Percentiles rank a stretch among this genome's conserved stretches.
Conservation (phyloP, 2,329 filamentous ascomycete species). For the Rutstroemia sp. region DNA sequence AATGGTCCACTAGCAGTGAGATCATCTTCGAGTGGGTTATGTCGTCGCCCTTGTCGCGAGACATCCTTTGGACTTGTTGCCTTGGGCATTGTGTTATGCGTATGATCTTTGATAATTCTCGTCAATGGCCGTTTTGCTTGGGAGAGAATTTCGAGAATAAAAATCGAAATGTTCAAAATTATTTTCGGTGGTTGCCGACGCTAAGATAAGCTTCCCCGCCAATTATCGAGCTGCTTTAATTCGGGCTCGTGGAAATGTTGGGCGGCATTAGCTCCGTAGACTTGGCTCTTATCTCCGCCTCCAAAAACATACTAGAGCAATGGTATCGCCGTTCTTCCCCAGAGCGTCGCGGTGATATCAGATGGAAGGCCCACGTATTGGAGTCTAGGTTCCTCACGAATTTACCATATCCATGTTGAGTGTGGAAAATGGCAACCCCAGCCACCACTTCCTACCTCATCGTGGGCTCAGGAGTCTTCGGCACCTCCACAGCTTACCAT, state of each 20-base stretch:
- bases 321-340: no score
- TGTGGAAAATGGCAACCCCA: neutral
- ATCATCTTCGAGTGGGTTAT: conserved; percentile 89
- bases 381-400: neutral
- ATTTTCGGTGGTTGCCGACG: neutral
- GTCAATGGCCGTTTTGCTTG: neutral
- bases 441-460: conserved; percentile 32
- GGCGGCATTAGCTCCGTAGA: neutral
- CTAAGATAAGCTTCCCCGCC: conserved; percentile 11
- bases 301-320: no score
- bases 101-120: neutral
- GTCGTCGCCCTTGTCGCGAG: conserved; percentile 56
- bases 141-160: conserved; percentile 9
- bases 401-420: neutral
- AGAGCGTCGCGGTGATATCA: no score
- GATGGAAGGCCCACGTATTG: no score
- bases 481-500: conserved; percentile 43
- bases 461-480: conserved; percentile 45
- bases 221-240: neutral
- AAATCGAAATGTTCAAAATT: conserved; percentile 13
- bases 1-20: conserved; percentile 63
- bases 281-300: no score
- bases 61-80: conserved; percentile 51
- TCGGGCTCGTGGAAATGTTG: neutral
- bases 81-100: conserved; percentile 62